Evolutionary conservation across 1,139 yeast genomes (phyloP).

Genomic region (Candida pseudoviswanathii): DNA sequence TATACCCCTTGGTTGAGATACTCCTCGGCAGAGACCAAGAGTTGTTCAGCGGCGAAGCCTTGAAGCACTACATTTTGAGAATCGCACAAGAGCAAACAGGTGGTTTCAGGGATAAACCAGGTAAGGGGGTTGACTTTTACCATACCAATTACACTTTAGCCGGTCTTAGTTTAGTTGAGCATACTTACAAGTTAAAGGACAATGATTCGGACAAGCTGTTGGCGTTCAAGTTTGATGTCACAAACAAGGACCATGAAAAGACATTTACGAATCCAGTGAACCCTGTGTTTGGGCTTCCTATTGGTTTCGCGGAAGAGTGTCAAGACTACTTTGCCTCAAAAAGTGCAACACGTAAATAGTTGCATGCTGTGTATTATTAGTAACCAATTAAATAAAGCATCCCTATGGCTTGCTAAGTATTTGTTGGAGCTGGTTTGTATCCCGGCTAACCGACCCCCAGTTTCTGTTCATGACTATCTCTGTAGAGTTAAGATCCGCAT

Average conservation of each 20-base stretch:
- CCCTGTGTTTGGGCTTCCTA: slow-evolving; percentile 70
- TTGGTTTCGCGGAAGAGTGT: slow-evolving; percentile 8
- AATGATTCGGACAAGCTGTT: slow-evolving; percentile 19
- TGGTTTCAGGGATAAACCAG: slow-evolving; percentile 90
- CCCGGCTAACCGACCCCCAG: background rate
- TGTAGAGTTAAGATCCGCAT: background rate
- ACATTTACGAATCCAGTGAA: slow-evolving; percentile 43
- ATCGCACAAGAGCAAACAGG: slow-evolving; percentile 74
- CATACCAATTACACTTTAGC: slow-evolving; percentile 85
- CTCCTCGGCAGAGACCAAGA: slow-evolving; percentile 21
- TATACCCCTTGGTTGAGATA: slow-evolving; percentile 65
- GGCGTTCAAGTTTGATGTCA: slow-evolving; percentile 32
- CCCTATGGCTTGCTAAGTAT: background rate
- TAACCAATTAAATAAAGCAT: background rate
- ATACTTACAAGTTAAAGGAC: slow-evolving; percentile 36
- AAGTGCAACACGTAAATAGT: background rate
- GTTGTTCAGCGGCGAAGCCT: slow-evolving; percentile 54
- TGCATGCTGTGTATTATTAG: background rate
- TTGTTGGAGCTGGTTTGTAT: background rate
- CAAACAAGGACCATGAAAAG: slow-evolving; percentile 20
- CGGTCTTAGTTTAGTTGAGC: slow-evolving; percentile 75
- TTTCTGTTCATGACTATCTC: slow-evolving; percentile 1
- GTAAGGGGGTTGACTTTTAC: slow-evolving; percentile 76
- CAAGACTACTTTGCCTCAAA: slow-evolving; percentile 6
- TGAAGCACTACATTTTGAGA: slow-evolving; percentile 66